phyloP scores from a whole-genome alignment of 306 rosid genomes.

The Acacia melanoxylon region DNA sequence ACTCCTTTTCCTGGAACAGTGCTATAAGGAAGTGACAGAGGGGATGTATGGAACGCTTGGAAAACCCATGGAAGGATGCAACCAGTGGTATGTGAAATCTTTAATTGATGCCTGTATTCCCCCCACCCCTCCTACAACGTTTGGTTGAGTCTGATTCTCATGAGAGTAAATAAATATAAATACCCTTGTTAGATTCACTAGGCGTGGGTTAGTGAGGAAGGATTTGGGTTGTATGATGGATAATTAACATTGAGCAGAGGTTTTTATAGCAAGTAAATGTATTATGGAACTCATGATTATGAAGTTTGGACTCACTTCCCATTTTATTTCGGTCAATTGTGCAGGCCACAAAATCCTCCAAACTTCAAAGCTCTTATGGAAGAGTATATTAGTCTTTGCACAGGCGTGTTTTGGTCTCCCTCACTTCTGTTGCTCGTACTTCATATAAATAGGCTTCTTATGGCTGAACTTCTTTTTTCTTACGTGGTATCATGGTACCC shows the following conservation, averaged over 20 bases:
- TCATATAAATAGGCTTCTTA: neutral
- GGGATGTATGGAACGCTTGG: conserved; percentile 90
- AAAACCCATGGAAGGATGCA: conserved; percentile 81
- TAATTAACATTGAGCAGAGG: neutral
- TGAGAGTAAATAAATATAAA: neutral
- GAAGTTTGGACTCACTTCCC: conserved; percentile 1
- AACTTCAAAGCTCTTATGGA: conserved; percentile 61
- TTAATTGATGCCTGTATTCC: conserved; percentile 12
- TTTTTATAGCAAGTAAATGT: neutral
- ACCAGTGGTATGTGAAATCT: conserved; percentile 69
- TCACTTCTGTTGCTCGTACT: neutral
- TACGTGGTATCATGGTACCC: conserved; percentile 24
- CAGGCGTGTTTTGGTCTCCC: conserved; percentile 53
- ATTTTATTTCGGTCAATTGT: conserved; percentile 21
- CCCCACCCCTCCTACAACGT: neutral
- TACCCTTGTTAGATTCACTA: neutral
- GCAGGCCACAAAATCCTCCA: conserved; percentile 82
- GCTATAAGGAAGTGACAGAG: conserved; percentile 74
- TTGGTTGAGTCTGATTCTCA: neutral
- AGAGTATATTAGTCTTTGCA: conserved; percentile 73
- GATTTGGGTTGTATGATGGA: conserved; percentile 2
- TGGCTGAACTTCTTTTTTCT: neutral
- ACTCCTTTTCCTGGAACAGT: conserved; percentile 46
- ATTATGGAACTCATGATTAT: neutral
- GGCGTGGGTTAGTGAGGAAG: neutral